A percentile compares a stretch with the other conserved stretches of the same genome.
These are phyloP conservation scores for Phytophthora pisi DNA, from an alignment of 352 stramenopile species.

Conservation along the genomic window DNA sequence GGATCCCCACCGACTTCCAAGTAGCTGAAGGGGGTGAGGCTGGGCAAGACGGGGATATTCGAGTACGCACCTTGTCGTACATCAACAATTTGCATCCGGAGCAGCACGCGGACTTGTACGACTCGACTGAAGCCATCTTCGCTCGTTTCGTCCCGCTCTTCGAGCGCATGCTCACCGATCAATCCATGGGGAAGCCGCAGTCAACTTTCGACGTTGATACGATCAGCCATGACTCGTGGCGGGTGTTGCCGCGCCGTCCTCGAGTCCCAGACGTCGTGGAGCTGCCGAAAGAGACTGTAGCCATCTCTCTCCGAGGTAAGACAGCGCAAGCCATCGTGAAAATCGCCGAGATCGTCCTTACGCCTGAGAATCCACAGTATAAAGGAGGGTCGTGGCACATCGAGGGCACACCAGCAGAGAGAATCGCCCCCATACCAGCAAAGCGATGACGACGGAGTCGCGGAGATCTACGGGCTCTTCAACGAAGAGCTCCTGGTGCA, in stretches of 20 bases:
- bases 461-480: conserved; percentile 35
- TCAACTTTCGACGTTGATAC: conserved; percentile 7
- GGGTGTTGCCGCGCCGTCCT: conserved; percentile 15
- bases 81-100: conserved; percentile 63
- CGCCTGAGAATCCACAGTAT: conserved; percentile 45
- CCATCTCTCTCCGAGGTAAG: conserved; percentile 26
- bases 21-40: conserved; percentile 18
- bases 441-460: conserved; percentile 34
- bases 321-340: conserved; percentile 57
- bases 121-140: conserved; percentile 39
- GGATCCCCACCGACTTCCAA: conserved; percentile 48
- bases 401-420: conserved; percentile 47
- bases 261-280: conserved; percentile 15
- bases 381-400: conserved; percentile 53
- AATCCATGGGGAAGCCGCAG: background rate
- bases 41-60: background rate
- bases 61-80: conserved; percentile 41
- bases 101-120: conserved; percentile 35
- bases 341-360: conserved; percentile 55
- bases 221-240: conserved; percentile 18
- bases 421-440: conserved; percentile 44
- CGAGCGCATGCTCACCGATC: conserved; percentile 28
- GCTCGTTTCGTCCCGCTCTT: conserved; percentile 47
- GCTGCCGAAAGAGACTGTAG: background rate
- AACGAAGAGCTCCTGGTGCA: conserved; percentile 37